Evolutionary conservation across 2,329 filamentous ascomycete genomes (phyloP).

Genomic region (Cadophora gregata): DNA sequence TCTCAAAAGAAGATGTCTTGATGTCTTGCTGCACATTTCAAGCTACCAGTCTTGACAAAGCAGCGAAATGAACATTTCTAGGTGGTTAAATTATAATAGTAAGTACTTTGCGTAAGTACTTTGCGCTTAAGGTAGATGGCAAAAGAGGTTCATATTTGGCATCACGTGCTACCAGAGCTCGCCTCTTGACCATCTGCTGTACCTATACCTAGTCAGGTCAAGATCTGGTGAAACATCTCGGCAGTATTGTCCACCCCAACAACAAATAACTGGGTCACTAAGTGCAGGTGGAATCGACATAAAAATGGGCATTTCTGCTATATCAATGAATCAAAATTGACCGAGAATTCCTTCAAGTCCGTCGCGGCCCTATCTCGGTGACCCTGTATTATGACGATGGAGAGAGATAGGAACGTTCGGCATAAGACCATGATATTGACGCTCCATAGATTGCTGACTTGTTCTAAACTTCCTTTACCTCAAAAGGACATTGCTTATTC

Average conservation of each 20-base stretch:
- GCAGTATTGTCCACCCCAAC: conserved; percentile 1
- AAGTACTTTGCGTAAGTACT: too few relatives aligned
- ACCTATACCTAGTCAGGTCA: conserved; percentile 7
- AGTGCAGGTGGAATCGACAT: conserved; percentile 3
- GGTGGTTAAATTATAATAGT: background rate
- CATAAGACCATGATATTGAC: conserved; percentile 15
- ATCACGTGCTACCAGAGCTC: background rate
- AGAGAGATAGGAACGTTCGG: conserved; percentile 19
- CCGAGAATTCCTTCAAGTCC: conserved; percentile 24
- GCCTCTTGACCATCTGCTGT: background rate
- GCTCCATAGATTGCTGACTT: conserved; percentile 11
- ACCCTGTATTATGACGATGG: conserved; percentile 33
- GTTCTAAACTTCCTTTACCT: background rate
- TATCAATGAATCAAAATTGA: conserved; percentile 16
- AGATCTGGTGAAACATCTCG: conserved; percentile 1
- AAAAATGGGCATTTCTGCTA: conserved; percentile 28
- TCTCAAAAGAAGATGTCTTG: background rate
- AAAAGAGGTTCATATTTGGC: background rate
- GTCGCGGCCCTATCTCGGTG: conserved; percentile 33
- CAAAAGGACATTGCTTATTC: background rate
- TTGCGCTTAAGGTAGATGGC: too few relatives aligned
- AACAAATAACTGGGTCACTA: conserved; percentile 10
- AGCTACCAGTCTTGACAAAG: background rate
- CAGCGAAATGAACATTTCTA: background rate
- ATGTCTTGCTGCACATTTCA: background rate